Base-by-base conservation (phyloP, 2,329 filamentous ascomycete genomes). In the Bipolaris cookei region DNA sequence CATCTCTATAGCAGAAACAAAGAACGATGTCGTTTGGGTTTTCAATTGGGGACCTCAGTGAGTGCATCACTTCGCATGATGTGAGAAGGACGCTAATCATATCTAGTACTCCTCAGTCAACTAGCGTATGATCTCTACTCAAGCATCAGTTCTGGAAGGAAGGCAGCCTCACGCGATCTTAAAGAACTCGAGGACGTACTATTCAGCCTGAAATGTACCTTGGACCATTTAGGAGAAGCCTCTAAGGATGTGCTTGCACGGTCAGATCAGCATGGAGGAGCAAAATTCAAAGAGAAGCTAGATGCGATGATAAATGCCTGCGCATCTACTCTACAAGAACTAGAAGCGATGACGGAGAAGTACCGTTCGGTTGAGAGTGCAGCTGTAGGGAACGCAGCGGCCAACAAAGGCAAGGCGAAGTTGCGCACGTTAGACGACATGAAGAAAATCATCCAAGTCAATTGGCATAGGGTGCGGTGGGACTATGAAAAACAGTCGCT, bases 401-500 rank as follows among this genome's bases (percentile, higher is more conserved):
- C 25, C 8, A 32, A 20, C 42, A 32, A 34, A 7, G 42, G n/a
- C 25, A 45, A 45, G n/a, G 10, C 8, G 18, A 51, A 51, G 35
- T 14, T 18, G 38, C 39, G 39, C 3, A 37, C 30, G 10, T 20
- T 44, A 10, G 30, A 37, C 1, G 39, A 44, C 6, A n/a, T 51
- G 6, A 44, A 21, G 11, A 51, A 23, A 18, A 51, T 28, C 1
- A 25, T 51, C 1, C 13, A 16, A 1, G 18, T 51, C 21, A 51
- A 51, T n/a, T 51, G 30, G 49, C 30, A 44, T 14, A 51, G 49
- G 10, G 28, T 51, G 2, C 38, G 38, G 5, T 51, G 49, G 49
- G 39, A 51, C 14, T 16, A 18, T 18, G 49, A 51, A 11, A 51
- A 51, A 14, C 38, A n/a, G 8, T 44, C 30, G 10, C 8, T 51